phyloP scores from a whole-genome alignment of 169 alveolate genomes.

The Theileria parva region DNA sequence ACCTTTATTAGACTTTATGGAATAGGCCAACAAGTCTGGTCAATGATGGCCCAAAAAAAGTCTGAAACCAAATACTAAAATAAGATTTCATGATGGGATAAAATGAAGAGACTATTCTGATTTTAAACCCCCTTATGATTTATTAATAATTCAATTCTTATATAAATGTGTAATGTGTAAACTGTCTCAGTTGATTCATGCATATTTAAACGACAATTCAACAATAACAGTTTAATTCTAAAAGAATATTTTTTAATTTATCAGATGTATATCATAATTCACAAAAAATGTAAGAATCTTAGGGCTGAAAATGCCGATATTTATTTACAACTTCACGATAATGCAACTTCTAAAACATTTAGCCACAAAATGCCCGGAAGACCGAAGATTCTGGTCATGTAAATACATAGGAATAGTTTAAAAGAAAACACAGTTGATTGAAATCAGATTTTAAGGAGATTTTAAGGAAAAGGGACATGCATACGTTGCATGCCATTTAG shows the following conservation, averaged over 20 bases:
- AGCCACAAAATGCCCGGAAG: neutral
- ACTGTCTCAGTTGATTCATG: neutral
- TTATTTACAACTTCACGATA: neutral
- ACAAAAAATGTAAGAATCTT: neutral
- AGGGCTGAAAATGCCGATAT: neutral
- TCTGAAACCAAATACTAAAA: no score
- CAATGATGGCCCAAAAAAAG: no score
- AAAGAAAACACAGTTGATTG: no score
- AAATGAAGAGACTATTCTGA: neutral
- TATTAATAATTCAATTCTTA: neutral
- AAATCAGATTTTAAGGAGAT: no score
- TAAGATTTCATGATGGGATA: no score
- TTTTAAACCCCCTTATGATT: neutral
- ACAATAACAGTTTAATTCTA: neutral
- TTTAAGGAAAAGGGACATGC: conserved; percentile 6
- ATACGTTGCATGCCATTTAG: conserved; percentile 20
- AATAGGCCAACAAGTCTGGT: no score
- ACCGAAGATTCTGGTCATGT: neutral
- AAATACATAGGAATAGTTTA: neutral
- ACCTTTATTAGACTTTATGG: no score
- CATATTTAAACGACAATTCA: neutral
- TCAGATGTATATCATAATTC: no score
- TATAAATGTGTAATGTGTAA: neutral
- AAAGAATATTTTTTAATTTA: neutral
- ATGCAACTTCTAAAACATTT: neutral